These are phyloP conservation scores for Torulaspora gathmanii DNA, from an alignment of 805 yeast genomes.

Conservation along the genomic window DNA sequence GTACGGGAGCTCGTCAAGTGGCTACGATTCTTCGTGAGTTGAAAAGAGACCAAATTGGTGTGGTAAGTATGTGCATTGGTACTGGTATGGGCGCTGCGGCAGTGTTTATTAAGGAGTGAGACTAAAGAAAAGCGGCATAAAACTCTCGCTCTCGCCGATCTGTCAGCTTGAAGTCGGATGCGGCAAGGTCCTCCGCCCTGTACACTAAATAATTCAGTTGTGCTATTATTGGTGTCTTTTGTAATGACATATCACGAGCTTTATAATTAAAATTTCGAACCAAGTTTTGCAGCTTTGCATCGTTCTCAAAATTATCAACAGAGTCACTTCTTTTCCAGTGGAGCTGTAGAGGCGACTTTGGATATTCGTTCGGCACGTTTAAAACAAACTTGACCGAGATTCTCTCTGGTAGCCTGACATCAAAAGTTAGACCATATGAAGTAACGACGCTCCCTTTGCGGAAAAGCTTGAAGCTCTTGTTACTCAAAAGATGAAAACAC, in stretches of 20 bases:
- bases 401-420: slow-evolving; percentile 7
- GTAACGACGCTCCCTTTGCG: slow-evolving; percentile 22
- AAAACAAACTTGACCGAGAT: slow-evolving; percentile 14
- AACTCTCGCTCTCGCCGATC: slow-evolving; percentile 19
- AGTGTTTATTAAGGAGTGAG: slow-evolving; percentile 69
- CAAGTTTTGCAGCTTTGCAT: slow-evolving; percentile 10
- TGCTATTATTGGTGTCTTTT: slow-evolving; percentile 18
- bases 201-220: slow-evolving; percentile 27
- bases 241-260: slow-evolving; percentile 13
- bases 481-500: slow-evolving; percentile 18
- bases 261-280: slow-evolving; percentile 25
- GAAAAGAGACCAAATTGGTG: slow-evolving; percentile 75
- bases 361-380: slow-evolving; percentile 27
- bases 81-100: slow-evolving; percentile 99
- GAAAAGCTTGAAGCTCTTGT: slow-evolving; percentile 20
- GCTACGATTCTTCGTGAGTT: slow-evolving; percentile 84
- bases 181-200: slow-evolving; percentile 15
- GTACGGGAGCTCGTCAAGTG: slow-evolving; percentile 88
- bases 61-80: slow-evolving; percentile 95
- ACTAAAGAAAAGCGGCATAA: slow-evolving; percentile 8
- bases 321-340: slow-evolving; percentile 6
- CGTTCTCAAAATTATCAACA: background rate
- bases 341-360: slow-evolving; percentile 22
- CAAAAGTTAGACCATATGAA: slow-evolving; percentile 18
- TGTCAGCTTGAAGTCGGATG: slow-evolving; percentile 14